Conservation (phyloP, 108 stramenopile species). For the Licmophora abbreviata region DNA sequence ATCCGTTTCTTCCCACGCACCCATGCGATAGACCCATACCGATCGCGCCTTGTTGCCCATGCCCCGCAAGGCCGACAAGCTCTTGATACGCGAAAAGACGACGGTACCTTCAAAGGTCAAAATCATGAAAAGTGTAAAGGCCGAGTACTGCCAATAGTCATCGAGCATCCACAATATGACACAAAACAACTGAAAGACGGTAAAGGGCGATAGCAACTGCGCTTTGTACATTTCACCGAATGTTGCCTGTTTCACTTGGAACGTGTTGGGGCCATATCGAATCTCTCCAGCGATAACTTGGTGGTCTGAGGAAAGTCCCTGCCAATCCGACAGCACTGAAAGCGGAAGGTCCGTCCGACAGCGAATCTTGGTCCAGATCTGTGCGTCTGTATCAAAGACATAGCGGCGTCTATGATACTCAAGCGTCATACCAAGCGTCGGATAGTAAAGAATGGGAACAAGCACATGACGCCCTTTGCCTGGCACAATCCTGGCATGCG, state of each 20-base stretch:
- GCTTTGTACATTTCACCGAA: slow-evolving; percentile 91
- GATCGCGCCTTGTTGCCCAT: slow-evolving; percentile 71
- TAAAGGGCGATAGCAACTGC: slow-evolving; percentile 89
- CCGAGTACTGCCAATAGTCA: slow-evolving; percentile 90
- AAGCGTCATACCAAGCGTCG: slow-evolving; percentile 79
- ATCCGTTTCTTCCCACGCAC: slow-evolving; percentile 58
- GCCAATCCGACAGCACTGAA: slow-evolving; percentile 60
- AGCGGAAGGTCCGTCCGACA: slow-evolving; percentile 75
- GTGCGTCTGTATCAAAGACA: slow-evolving; percentile 40
- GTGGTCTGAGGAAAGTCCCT: slow-evolving; percentile 46
- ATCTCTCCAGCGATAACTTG: slow-evolving; percentile 63
- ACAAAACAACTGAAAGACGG: slow-evolving; percentile 90
- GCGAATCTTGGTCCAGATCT: slow-evolving; percentile 78
- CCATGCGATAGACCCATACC: slow-evolving; percentile 68
- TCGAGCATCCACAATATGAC: slow-evolving; percentile 93
- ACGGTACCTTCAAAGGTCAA: slow-evolving; percentile 89
- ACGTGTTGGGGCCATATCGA: slow-evolving; percentile 85
- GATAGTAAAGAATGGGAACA: slow-evolving; percentile 54
- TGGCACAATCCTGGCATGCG: slow-evolving; percentile 67
- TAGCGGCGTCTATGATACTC: slow-evolving; percentile 91
- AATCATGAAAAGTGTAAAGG: slow-evolving; percentile 93
- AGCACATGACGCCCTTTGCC: slow-evolving; percentile 61
- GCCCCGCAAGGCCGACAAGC: slow-evolving; percentile 50
- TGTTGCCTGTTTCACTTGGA: slow-evolving; percentile 80
- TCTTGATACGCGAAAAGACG: slow-evolving; percentile 80